These are phyloP conservation scores for Sphagnum fallax DNA, from an alignment of 228 moss, liverwort and hornwort genomes.

Conservation along the genomic window DNA sequence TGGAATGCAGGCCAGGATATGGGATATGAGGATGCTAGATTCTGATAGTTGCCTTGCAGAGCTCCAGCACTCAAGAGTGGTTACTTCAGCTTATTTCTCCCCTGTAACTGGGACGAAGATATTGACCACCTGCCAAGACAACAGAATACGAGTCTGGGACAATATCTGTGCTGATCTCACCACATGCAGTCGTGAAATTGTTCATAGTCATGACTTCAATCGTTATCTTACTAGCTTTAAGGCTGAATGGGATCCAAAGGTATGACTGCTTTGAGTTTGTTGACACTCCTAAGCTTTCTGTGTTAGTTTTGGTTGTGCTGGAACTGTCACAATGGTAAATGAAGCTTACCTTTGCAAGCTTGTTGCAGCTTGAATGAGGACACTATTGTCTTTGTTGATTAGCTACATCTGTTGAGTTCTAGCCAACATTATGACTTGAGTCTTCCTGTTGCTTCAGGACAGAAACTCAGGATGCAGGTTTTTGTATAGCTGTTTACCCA, in stretches of 20 bases:
- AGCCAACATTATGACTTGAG: too few relatives aligned
- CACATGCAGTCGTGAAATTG: conserved; percentile 73
- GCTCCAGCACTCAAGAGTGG: conserved; percentile 67
- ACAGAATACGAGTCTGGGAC: conserved; percentile 83
- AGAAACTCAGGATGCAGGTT: too few relatives aligned
- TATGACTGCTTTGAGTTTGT: background rate
- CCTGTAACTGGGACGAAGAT: conserved; percentile 71
- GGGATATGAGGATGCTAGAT: conserved; percentile 70
- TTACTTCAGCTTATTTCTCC: conserved; percentile 76
- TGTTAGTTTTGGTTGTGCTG: too few relatives aligned
- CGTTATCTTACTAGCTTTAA: conserved; percentile 70
- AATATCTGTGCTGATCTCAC: conserved; percentile 54
- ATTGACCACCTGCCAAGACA: conserved; percentile 67
- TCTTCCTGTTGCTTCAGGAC: too few relatives aligned
- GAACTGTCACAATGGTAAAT: too few relatives aligned
- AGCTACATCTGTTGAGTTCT: too few relatives aligned
- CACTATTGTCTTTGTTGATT: too few relatives aligned
- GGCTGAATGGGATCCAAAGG: conserved; percentile 90
- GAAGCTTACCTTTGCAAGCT: too few relatives aligned
- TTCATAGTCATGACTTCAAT: conserved; percentile 85
- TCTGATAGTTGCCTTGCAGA: conserved; percentile 38
- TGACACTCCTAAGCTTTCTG: too few relatives aligned
- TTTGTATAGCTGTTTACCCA: too few relatives aligned
- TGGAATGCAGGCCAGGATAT: conserved; percentile 55
- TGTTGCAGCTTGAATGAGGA: too few relatives aligned